Percentiles rank a stretch among this genome's conserved stretches.
These are phyloP conservation scores for Trichophyton schoenleinii DNA, from an alignment of 2,329 filamentous ascomycete species.

Conservation along the genomic window DNA sequence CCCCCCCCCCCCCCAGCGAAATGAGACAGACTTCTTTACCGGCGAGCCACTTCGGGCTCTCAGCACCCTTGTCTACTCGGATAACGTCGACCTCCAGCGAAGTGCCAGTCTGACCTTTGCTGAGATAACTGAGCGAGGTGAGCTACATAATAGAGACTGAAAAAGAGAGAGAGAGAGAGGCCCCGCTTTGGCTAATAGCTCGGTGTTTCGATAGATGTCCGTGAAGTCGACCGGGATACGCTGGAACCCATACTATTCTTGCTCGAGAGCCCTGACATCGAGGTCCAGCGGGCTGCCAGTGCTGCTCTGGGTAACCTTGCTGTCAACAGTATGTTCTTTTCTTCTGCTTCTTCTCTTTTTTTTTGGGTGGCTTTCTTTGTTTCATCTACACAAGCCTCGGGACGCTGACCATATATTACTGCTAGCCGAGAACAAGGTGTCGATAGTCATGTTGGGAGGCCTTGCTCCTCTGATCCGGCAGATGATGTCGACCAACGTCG, in stretches of 20 bases:
- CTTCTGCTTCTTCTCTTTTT: constrained; percentile 3
- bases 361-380: not conserved
- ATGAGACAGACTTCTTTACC: constrained; percentile 95
- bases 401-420: not conserved
- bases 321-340: constrained; percentile 66
- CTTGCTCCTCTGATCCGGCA: constrained; percentile 86
- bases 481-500: constrained; percentile 96
- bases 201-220: constrained; percentile 56
- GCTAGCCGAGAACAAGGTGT: constrained; percentile 88
- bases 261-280: constrained; percentile 87
- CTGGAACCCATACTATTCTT: constrained; percentile 93
- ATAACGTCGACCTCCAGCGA: constrained; percentile 94
- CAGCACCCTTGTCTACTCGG: constrained; percentile 92
- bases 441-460: constrained; percentile 86
- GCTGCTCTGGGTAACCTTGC: constrained; percentile 91
- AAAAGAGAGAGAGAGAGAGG: too few species aligned
- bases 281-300: constrained; percentile 92
- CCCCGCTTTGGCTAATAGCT: not conserved
- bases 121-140: constrained; percentile 96
- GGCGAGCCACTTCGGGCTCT: constrained; percentile 87
- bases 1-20: constrained; percentile 50
- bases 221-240: constrained; percentile 87
- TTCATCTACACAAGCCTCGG: not conserved
- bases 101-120: constrained; percentile 97
- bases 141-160: constrained; percentile 9